Evolutionary conservation across 139 green algal genomes (phyloP), one percentile per base, ranked within the genome.

Genomic region (Pedinophyceae sp.): DNA sequence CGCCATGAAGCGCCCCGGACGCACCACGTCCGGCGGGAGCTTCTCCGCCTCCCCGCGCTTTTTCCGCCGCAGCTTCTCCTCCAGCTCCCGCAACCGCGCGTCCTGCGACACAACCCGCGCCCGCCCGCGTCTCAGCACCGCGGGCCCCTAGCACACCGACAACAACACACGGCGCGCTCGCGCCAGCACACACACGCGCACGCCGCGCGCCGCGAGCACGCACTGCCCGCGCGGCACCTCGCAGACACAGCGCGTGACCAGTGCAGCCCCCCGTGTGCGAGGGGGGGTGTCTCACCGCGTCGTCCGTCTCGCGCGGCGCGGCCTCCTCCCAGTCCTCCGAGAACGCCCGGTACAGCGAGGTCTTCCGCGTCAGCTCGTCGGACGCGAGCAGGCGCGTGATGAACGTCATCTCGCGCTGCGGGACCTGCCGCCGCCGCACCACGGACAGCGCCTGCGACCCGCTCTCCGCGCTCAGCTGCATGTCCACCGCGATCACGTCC

Each of bases 361-460:
- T 23, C 2, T 68, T 48, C 46, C 50, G 47, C 0, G 59, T 2
- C 1, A 52, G 34, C 15, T 71, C 62, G 1, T 34, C 40, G 1
- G 76, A 62, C 1, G 43, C 24, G n/a, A 77, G 23, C 16, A 80
- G 50, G 57, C 74, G 55, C 47, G 74, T 74, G n/a, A 77, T n/a
- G 47, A 77, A 80, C 1, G 68, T 55, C 2, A 62, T 59, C 50
- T 59, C 72, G 30, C 65, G 57, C 7, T 67, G 65, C 2, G 72
- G 72, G 29, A 80, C 55, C 45, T 47, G 64, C 53, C 27, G 57
- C 26, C 22, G 41, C 15, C 23, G 17, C 49, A 17, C 26, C 17
- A 27, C 18, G n/a, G 16, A 6, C 13, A n/a, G 27, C 2, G 22
- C 27, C 50, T 67, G 62, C 23, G 48, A 24, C 4, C n/a, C n/a